These are phyloP conservation scores for Talaromyces sp. DNA, from an alignment of 2,329 filamentous ascomycete species.

Conservation along the genomic window DNA sequence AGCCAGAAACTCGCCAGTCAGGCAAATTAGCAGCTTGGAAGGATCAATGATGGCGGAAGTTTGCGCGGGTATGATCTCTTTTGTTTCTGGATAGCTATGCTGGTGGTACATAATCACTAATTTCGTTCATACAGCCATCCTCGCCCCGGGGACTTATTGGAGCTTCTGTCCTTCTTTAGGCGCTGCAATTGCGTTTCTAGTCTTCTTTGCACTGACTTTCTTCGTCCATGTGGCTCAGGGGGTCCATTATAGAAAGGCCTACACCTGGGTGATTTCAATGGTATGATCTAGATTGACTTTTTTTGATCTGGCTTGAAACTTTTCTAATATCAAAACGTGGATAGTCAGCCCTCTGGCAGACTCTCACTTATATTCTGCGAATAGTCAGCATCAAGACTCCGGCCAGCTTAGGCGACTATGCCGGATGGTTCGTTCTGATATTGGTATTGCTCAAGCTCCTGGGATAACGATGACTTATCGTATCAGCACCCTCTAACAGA, in stretches of 20 bases:
- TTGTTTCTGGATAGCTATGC: not conserved
- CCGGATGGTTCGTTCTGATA: conserved; percentile 6
- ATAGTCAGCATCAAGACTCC: conserved; percentile 39
- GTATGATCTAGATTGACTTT: not conserved
- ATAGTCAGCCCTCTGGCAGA: conserved; percentile 25
- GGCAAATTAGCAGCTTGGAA: not conserved
- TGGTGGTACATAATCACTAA: not conserved
- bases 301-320: too few relatives aligned
- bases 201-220: conserved; percentile 2
- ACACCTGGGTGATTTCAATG: conserved; percentile 12
- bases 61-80: not conserved
- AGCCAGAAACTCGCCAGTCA: too few relatives aligned
- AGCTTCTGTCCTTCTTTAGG: conserved; percentile 7
- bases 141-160: conserved; percentile 5
- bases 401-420: conserved; percentile 26
- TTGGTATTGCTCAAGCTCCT: conserved; percentile 15
- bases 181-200: conserved; percentile 5
- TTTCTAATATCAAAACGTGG: not conserved
- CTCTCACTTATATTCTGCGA: conserved; percentile 37
- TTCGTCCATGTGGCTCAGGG: conserved; percentile 6
- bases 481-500: not conserved
- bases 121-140: not conserved
- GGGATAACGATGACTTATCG: too few relatives aligned
- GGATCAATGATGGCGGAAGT: not conserved
- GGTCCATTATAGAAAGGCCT: conserved; percentile 1